These are phyloP conservation scores for Albophoma yamanashiensis DNA, from an alignment of 2,329 filamentous ascomycete genomes.

Conservation along the genomic window DNA sequence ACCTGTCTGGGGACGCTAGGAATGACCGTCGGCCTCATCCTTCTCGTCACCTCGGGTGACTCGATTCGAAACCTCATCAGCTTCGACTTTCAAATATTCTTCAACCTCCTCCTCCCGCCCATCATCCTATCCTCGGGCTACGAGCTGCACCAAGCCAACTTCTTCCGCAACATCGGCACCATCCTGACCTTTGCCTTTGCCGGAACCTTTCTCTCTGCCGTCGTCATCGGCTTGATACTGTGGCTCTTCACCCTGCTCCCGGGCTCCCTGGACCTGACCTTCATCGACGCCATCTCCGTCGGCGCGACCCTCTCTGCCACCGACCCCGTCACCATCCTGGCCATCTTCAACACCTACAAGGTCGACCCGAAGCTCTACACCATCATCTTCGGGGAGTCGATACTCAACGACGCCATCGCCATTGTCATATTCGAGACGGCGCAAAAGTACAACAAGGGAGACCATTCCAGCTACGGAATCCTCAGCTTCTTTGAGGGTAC, in stretches of 20 bases:
- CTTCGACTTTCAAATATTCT: conserved; percentile 99
- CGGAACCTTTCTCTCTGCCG: conserved; percentile 90
- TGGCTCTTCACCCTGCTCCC: conserved; percentile 84
- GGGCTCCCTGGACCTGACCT: conserved; percentile 72
- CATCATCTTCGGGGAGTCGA: conserved; percentile 96
- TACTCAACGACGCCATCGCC: conserved; percentile 94
- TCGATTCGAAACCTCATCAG: conserved; percentile 84
- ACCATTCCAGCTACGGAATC: conserved; percentile 60
- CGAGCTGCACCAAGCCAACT: conserved; percentile 96
- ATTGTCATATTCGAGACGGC: conserved; percentile 98
- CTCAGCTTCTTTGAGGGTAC: conserved; percentile 83
- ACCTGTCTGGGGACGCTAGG: conserved; percentile 36
- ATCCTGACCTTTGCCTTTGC: conserved; percentile 97
- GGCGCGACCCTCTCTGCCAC: conserved; percentile 94
- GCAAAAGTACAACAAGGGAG: conserved; percentile 76
- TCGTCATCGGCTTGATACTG: conserved; percentile 84
- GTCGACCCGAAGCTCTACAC: conserved; percentile 98
- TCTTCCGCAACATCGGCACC: conserved; percentile 95
- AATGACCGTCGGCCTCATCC: conserved; percentile 87
- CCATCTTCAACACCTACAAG: conserved; percentile 99
- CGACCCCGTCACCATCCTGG: conserved; percentile 92
- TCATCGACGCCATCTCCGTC: conserved; percentile 93
- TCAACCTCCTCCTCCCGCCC: conserved; percentile 94
- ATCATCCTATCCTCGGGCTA: conserved; percentile 97
- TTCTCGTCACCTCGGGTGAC: conserved; percentile 70